Conservation (phyloP, 805 yeast species). For the Tetrapisispora pingtungensis region DNA sequence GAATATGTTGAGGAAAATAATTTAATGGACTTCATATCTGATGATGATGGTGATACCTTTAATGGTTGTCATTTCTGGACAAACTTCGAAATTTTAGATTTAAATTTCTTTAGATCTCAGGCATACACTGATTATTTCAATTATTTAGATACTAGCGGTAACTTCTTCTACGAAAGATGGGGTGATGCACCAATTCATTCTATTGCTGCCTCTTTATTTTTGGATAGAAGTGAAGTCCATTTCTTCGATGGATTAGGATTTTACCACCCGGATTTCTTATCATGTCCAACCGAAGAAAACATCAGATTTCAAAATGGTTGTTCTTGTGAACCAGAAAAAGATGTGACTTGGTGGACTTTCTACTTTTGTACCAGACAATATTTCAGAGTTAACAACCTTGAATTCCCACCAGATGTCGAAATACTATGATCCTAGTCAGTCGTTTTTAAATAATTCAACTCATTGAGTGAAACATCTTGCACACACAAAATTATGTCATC, state of each 20-base stretch:
- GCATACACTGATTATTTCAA: conserved; percentile 53
- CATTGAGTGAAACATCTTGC: no score
- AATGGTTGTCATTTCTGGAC: conserved; percentile 80
- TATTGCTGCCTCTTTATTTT: conserved; percentile 55
- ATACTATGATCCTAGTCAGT: background rate
- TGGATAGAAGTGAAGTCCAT: conserved; percentile 49
- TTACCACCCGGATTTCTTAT: conserved; percentile 55
- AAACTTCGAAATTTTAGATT: conserved; percentile 64
- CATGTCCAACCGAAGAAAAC: conserved; percentile 49
- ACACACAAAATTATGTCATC: background rate
- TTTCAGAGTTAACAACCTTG: conserved; percentile 30
- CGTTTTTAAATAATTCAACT: no score
- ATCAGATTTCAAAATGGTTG: conserved; percentile 52
- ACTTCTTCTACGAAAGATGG: conserved; percentile 83
- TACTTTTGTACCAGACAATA: conserved; percentile 59
- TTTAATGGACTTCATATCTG: conserved; percentile 49
- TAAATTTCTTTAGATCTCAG: conserved; percentile 53
- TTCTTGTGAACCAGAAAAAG: conserved; percentile 45
- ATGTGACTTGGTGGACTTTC: conserved; percentile 62
- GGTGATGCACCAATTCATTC: conserved; percentile 90
- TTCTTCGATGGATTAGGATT: conserved; percentile 72
- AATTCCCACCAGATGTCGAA: conserved; percentile 9
- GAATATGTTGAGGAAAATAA: conserved; percentile 36
- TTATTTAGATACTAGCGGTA: conserved; percentile 56
- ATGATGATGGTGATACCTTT: conserved; percentile 54